Conservation (phyloP, 2,329 filamentous ascomycete genomes). For the Microcyclospora tardicrescens region DNA sequence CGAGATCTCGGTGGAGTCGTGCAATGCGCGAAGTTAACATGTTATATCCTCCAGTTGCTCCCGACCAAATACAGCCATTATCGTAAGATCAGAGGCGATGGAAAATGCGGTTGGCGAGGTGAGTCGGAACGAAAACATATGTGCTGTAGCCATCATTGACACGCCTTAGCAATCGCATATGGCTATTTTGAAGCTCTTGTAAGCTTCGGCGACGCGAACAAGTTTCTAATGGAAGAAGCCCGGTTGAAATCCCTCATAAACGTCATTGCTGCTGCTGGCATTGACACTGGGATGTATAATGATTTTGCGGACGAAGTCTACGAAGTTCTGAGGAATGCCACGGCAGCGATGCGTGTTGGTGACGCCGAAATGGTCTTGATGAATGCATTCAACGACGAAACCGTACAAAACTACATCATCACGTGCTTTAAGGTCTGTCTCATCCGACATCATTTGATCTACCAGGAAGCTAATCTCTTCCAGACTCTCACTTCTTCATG, state of each 20-base stretch:
- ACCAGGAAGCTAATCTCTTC: slow-evolving; percentile 2
- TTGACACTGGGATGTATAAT: slow-evolving; percentile 57
- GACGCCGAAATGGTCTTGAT: slow-evolving; percentile 33
- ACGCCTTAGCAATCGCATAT: slow-evolving; percentile 65
- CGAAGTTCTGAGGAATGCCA: slow-evolving; percentile 52
- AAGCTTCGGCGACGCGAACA: slow-evolving; percentile 48
- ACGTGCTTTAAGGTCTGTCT: slow-evolving; percentile 57
- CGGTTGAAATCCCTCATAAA: slow-evolving; percentile 61
- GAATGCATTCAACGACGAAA: slow-evolving; percentile 58
- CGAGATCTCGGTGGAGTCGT: slow-evolving; percentile 4
- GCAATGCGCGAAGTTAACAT: not conserved
- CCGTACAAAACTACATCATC: slow-evolving; percentile 60
- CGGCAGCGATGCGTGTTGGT: slow-evolving; percentile 40
- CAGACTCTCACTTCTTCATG: slow-evolving; percentile 71
- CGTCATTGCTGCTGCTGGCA: slow-evolving; percentile 56
- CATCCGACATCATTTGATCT: slow-evolving; percentile 4
- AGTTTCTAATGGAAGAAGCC: slow-evolving; percentile 56
- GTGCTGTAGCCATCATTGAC: slow-evolving; percentile 9
- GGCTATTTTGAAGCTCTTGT: slow-evolving; percentile 82
- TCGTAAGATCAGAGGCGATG: slow-evolving; percentile 78
- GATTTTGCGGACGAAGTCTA: slow-evolving; percentile 72
- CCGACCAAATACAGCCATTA: slow-evolving; percentile 77
- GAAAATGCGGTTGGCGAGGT: slow-evolving; percentile 98
- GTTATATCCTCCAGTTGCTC: slow-evolving; percentile 45
- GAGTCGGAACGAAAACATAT: slow-evolving; percentile 26